Conservation (phyloP, 495 filamentous ascomycete genomes). For the Tuber brumale region DNA sequence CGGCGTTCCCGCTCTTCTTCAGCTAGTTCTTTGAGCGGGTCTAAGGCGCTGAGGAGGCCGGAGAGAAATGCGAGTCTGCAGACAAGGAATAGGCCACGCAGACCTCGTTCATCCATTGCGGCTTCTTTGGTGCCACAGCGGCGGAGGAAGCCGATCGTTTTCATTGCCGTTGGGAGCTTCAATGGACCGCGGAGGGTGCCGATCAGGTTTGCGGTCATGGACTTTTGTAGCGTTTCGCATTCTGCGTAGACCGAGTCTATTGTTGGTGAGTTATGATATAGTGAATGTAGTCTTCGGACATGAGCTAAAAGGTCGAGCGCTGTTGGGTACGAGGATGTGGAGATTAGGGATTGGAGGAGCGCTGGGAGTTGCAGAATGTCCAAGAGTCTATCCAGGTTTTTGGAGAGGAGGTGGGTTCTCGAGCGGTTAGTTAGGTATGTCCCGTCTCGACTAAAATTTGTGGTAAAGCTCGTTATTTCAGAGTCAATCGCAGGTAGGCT, state of each 20-base stretch:
- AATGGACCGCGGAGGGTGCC: constrained; percentile 68
- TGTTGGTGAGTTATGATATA: constrained; percentile 73
- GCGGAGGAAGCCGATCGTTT: constrained; percentile 86
- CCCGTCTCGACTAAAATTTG: constrained; percentile 60
- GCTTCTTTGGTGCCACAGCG: constrained; percentile 66
- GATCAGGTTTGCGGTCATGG: constrained; percentile 82
- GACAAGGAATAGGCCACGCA: constrained; percentile 81
- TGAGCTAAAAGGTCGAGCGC: constrained; percentile 91
- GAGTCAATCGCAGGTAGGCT: constrained; percentile 73
- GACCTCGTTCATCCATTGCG: constrained; percentile 52
- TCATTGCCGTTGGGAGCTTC: constrained; percentile 84
- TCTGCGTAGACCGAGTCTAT: constrained; percentile 66
- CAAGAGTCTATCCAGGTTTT: constrained; percentile 81
- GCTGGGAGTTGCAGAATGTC: constrained; percentile 90
- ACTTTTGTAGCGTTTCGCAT: constrained; percentile 80
- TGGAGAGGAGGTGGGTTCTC: constrained; percentile 74
- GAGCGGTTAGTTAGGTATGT: constrained; percentile 62
- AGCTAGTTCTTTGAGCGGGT: constrained; percentile 78
- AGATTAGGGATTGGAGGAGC: constrained; percentile 67
- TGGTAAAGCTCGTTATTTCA: constrained; percentile 70
- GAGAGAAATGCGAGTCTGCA: constrained; percentile 75
- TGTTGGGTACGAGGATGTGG: constrained; percentile 66
- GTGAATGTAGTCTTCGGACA: constrained; percentile 73
- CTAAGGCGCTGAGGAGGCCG: constrained; percentile 72
- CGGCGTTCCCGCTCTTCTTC: constrained; percentile 68